Evolutionary conservation across 371 early-diverging fungal genomes (phyloP).

Genomic region (Mortierella sp.): DNA sequence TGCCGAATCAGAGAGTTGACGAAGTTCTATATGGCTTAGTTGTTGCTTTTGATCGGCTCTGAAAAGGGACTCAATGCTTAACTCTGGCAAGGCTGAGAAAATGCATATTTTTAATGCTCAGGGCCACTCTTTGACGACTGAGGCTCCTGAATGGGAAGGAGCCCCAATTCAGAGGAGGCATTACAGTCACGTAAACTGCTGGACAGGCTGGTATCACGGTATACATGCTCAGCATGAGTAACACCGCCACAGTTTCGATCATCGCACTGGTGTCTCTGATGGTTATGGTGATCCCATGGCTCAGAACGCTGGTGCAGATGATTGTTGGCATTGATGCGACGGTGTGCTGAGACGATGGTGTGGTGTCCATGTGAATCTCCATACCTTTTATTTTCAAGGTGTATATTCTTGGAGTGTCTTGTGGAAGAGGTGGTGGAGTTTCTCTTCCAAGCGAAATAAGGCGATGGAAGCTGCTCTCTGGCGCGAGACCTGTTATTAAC

Average conservation of each 20-base stretch:
- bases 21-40: too few species aligned
- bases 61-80: neutral
- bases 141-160: neutral
- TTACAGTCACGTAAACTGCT: too few species aligned
- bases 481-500: too few species aligned
- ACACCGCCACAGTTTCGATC: neutral
- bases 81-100: neutral
- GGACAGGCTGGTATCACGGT: too few species aligned
- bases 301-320: neutral
- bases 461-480: too few species aligned
- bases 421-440: neutral
- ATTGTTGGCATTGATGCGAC: neutral
- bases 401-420: neutral
- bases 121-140: neutral
- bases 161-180: too few species aligned
- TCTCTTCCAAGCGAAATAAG: neutral
- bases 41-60: neutral
- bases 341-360: conserved; percentile 7
- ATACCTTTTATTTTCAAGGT: neutral
- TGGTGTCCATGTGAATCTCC: conserved; percentile 11
- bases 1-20: neutral
- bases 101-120: neutral
- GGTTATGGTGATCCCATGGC: conserved; percentile 18
- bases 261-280: conserved; percentile 24
- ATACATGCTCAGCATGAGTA: neutral